These are phyloP conservation scores for Cladosporium sp. DNA, from an alignment of 2,329 filamentous ascomycete species.

Conservation along the genomic window DNA sequence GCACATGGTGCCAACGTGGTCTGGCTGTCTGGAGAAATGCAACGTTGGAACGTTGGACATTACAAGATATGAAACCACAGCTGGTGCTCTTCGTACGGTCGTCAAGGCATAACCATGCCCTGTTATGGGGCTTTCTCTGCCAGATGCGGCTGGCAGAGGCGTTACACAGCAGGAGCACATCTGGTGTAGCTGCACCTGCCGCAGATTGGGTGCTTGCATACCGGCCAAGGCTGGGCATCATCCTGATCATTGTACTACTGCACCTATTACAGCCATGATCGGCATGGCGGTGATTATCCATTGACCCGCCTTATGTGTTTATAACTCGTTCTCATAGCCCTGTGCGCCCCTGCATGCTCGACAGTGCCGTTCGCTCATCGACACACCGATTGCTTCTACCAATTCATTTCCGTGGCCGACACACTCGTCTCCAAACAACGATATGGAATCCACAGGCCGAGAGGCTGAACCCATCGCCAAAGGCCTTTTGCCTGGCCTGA, in stretches of 20 bases:
- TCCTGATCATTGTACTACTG: not conserved
- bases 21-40: not conserved
- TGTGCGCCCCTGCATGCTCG: not conserved
- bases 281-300: not conserved
- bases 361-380: not conserved
- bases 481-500: constrained; percentile 64
- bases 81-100: not conserved
- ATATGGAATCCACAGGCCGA: constrained; percentile 34
- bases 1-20: not conserved
- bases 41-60: not conserved
- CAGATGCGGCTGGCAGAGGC: not conserved
- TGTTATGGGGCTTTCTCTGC: not conserved
- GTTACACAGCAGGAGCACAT: not conserved
- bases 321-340: not conserved
- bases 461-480: constrained; percentile 67
- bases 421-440: not conserved
- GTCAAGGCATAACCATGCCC: not conserved
- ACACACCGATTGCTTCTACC: not conserved
- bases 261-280: not conserved
- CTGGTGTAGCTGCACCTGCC: constrained; percentile 11
- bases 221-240: constrained; percentile 5
- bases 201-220: constrained; percentile 3
- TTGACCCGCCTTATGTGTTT: not conserved
- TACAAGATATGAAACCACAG: not conserved
- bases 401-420: not conserved